Evolutionary conservation across 805 yeast genomes (phyloP), one percentile per base, ranked within the genome.

Genomic region (Yarrowia hollandica): DNA sequence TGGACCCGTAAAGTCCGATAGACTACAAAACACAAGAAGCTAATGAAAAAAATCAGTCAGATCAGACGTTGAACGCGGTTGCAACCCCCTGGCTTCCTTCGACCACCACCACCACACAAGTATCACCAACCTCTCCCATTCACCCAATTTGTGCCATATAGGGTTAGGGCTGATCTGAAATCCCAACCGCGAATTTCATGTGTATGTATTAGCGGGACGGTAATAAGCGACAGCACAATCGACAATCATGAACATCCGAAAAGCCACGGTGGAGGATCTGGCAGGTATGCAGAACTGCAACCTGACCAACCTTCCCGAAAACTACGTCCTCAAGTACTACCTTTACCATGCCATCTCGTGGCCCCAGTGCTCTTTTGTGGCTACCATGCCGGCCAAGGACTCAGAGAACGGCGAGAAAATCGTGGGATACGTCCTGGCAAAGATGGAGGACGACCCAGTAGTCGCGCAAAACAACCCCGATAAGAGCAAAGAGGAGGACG

Each of bases 331-430:
- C 72, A 90, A 91, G 72, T 94, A 90, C 74, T 94, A 94, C 74
- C 81, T 94, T 79, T 94, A 94, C 73, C 99, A 94, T 73, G 80
- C 90, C 8, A 75, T 92, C 55, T 85, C 97, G 33, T 94, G 99
- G 99, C 99, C 99, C 1, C 96, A 92, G 71, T 95, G 96, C 12
- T 88, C 96, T 37, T 94, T 85, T 75, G 98, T 94, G 33, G 99
- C 99, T 15, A 86, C 71, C 5, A 67, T 65, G 60, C 62, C 92
- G 1, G 85, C 94, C 1, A 82, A 85, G 23, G 86, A 82, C 63
- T 82, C 78, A 10, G 85, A 86, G 25, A 37, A 23, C 23, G 59
- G 59, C 16, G 96, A 88, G 69, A 86, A 88, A 65, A 80, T 94
- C 30, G 96, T 94, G n/a, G 99, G 98, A 5, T 94, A 94, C 69